Evolutionary conservation across 805 yeast species (phyloP), one percentile per base, ranked within the genome.

Genomic region (Pichia thaimueangensis): DNA sequence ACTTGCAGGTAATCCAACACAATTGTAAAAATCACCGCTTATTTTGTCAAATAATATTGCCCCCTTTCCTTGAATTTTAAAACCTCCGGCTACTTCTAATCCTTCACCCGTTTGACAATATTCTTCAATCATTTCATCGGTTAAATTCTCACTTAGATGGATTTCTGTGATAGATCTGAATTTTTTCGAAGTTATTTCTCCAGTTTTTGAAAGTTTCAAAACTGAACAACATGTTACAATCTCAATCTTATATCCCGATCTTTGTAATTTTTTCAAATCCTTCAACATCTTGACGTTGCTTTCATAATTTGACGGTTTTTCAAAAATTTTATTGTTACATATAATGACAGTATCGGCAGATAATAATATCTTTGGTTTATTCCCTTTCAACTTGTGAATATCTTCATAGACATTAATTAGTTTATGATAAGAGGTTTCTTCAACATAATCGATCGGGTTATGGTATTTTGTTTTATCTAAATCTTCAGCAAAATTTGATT

Each of bases 51-150:
- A 76, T 48, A 91, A 63, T 29, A 80, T 55, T 1, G 83, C 78
- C 2, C 94, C 93, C 9, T 59, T 57, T 0, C 81, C 85, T 62
- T 91, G 97, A 45, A 83, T 80, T 52, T 79, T 80, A 64, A 86
- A 89, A 1, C 98, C 98, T 6, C 97, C 98, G 2, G 97, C 96
- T 1, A 86, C 97, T 37, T 73, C 72, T 7, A 69, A 43, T 1
- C 93, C 97, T 58, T 91, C 97, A 19, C 73, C 81, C 2, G 80
- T 64, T 3, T 70, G 70, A 10, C 84, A 82, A 59, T 91, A 91
- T 13, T 69, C 65, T 21, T 71, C 55, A 4, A 91, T 54, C 30
- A 80, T 67, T n/a, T 68, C 76, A 49, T 76, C 78, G 1, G 78
- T 69, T 12, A 79, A 61, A 1, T 56, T 44, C 8, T 63, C 48